phyloP scores from a whole-genome alignment of 805 yeast genomes.

The Candida verbasci region DNA sequence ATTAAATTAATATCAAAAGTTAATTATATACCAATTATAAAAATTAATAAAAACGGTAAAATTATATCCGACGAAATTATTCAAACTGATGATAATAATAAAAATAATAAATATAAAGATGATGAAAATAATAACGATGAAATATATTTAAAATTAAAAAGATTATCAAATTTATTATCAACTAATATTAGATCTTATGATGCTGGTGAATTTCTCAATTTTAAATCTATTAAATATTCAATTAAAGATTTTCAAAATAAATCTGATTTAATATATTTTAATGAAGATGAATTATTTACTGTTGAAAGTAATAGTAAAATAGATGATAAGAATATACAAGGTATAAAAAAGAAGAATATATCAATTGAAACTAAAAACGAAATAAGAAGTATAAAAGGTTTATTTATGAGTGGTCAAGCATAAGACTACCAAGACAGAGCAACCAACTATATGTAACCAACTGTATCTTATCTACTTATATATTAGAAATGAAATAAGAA shows the following conservation, averaged over 20 bases:
- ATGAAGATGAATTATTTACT: constrained; percentile 26
- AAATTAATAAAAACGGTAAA: constrained; percentile 25
- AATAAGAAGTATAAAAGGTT: constrained; percentile 40
- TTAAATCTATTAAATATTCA: constrained; percentile 20
- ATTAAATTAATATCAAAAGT: constrained; percentile 30
- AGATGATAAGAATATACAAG: constrained; percentile 1
- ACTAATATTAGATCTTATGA: constrained; percentile 22
- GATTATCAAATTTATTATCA: constrained; percentile 19
- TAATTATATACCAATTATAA: constrained; percentile 36
- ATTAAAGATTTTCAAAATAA: constrained; percentile 34
- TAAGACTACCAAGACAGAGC: too few relatives aligned
- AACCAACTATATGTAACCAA: too few relatives aligned
- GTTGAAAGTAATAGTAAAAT: constrained; percentile 8
- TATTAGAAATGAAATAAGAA: constrained; percentile 34
- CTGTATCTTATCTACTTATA: too few relatives aligned
- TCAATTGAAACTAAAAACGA: constrained; percentile 32
- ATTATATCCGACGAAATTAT: constrained; percentile 33
- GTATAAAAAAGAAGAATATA: constrained; percentile 21
- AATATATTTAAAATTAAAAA: constrained; percentile 19
- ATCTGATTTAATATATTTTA: constrained; percentile 31
- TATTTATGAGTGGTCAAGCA: constrained; percentile 45
- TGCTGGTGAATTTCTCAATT: constrained; percentile 29
- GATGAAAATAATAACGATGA: constrained; percentile 25
- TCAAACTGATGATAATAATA: constrained; percentile 33
- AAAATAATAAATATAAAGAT: constrained; percentile 7